Percentiles rank a stretch among this genome's conserved stretches.
These are phyloP conservation scores for Toxoplasma gondii DNA, from an alignment of 169 alveolate genomes.

Conservation along the genomic window DNA sequence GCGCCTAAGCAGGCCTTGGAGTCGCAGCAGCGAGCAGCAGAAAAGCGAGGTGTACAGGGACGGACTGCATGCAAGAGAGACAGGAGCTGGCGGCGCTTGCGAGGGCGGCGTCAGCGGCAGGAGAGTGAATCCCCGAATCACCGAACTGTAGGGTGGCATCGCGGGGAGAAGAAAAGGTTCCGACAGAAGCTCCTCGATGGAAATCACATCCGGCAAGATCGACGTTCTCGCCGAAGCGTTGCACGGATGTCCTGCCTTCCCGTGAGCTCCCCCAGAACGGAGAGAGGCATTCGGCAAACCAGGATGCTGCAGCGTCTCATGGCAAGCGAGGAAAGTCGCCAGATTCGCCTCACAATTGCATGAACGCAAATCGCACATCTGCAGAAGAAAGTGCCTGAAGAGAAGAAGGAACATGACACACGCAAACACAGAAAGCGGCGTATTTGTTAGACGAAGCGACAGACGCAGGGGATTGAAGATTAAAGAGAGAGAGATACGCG, in stretches of 20 bases:
- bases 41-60: slow-evolving; percentile 22
- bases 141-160: slow-evolving; percentile 11
- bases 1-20: slow-evolving; percentile 68
- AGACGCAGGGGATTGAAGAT: too few species aligned
- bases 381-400: not conserved
- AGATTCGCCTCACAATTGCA: not conserved
- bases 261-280: too few species aligned
- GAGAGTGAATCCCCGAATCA: not conserved
- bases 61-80: not conserved
- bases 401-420: not conserved
- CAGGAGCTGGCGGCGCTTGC: not conserved
- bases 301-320: not conserved
- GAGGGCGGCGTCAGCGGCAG: not conserved
- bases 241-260: not conserved
- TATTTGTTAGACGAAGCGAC: too few species aligned
- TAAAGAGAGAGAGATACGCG: too few species aligned
- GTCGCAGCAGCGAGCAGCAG: slow-evolving; percentile 31
- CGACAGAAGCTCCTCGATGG: slow-evolving; percentile 36
- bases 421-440: not conserved
- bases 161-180: slow-evolving; percentile 34
- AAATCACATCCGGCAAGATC: slow-evolving; percentile 15
- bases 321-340: not conserved
- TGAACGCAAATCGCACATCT: not conserved
- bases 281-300: not conserved
- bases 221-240: not conserved